Base-by-base conservation (phyloP, 495 filamentous ascomycete genomes). In the Xylaria acuta region DNA sequence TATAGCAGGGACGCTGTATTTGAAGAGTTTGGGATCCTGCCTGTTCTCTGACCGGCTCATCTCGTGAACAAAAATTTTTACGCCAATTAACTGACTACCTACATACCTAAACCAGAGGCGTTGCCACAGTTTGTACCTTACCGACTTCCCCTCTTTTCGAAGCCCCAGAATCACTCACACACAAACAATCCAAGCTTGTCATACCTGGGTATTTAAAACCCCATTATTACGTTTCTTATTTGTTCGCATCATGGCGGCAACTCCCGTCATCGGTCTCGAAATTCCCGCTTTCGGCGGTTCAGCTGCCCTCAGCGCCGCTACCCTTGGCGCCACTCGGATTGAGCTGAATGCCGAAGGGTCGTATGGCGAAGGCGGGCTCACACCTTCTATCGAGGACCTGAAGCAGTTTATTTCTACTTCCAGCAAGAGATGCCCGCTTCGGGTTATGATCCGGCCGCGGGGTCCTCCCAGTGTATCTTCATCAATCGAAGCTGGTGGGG, bases 371-470 rank as follows among this genome's bases (percentile, higher is more conserved):
- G 82, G 82, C 20, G 84, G 82, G 2, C 74, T 79, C n/a, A 83
- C 84, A 1, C 84, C 82, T 7, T 75, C 79, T 9, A 38, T 75
- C 3, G 54, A 75, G 25, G 71, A 80, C 40, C 62, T 73, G 11
- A 22, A 41, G 14, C n/a, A 67, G 11, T 32, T 43, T 27, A 47
- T 64, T 38, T 60, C 75, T 6, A n/a, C 45, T 2, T 36, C 71
- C 20, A 6, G 64, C 30, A 40, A 43, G 47, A 53, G 41, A 8
- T 51, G 78, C 36, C 73, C 81, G 3, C 70, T 84, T 1, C 81
- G 82, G 3, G 67, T 86, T 65, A 86, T 86, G 84, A 85, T 86
- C 64, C 77, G 83, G n/a, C 83, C 83, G 2, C 79, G 82, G 25
- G 82, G 81, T 9, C 73, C 80, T 3, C 73, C 76, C 0, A 18